Base-by-base conservation (phyloP, 495 filamentous ascomycete species). In the Xylaria castorea region DNA sequence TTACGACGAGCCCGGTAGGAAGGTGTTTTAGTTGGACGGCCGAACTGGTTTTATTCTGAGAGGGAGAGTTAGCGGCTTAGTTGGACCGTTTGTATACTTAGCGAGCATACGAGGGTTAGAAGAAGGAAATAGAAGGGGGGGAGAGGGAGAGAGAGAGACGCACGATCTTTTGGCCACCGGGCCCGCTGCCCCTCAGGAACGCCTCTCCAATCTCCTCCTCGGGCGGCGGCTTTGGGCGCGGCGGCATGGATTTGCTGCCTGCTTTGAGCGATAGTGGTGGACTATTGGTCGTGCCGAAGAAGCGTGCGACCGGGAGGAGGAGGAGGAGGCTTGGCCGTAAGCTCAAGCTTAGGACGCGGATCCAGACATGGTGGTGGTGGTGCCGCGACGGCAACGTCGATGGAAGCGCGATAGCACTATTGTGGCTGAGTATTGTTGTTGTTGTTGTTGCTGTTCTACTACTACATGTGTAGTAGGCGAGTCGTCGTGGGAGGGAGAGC, bases 131-230 rank as follows among this genome's bases (percentile, higher is more conserved):
- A 72, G 58, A 71, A n/a, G n/a, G n/a, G n/a, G n/a, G 38, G 8
- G 38, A 40, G 3, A 32, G 16, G 42, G 63, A 61, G n/a, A n/a
- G n/a, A n/a, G n/a, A 38, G 42, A 70, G 38, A 78, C 83, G 40
- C 78, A 89, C 88, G 82, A 98, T 98, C 81, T 98, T 98, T 81
- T 99, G 96, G 0, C 96, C 96, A 60, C 96, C 96, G 1, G 96
- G 96, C 14, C 96, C 96, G 76, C 89, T 92, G 77, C 96, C 96
- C 79, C 94, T 97, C 34, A 99, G 87, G 83, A 96, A 99, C 57
- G 87, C 87, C 75, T 97, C 91, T 46, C 89, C 89, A 71, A 98
- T 88, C 63, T 97, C 94, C 38, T 85, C 83, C 74, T 97, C 95
- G 16, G 89, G 83, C 73, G 97, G 85, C 1, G 83, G 84, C 74